Evolutionary conservation across 192 early-diverging fungal genomes (phyloP).

Genomic region (Spizellomyces punctatus): DNA sequence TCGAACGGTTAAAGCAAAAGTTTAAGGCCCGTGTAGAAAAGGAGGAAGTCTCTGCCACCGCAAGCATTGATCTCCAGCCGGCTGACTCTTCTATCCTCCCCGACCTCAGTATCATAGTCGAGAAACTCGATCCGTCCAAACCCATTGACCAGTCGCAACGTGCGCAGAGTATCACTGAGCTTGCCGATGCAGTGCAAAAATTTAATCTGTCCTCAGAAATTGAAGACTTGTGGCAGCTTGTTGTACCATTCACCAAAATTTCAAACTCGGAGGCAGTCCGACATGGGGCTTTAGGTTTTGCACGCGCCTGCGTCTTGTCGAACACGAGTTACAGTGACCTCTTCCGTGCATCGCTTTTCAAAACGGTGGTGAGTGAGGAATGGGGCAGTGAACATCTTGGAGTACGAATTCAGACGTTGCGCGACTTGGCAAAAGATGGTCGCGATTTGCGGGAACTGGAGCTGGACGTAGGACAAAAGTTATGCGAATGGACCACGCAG

Average conservation of each 20-base stretch:
- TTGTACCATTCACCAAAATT: background rate
- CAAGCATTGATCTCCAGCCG: background rate
- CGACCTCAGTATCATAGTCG: background rate
- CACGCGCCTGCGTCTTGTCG: constrained; percentile 14
- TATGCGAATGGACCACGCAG: constrained; percentile 5
- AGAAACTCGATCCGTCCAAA: too few species aligned
- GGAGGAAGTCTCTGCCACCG: background rate
- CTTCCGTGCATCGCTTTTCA: constrained; percentile 12
- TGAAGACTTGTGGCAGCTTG: constrained; percentile 27
- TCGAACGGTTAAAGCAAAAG: constrained; percentile 30
- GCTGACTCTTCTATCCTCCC: background rate
- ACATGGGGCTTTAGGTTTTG: background rate
- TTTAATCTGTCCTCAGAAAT: constrained; percentile 16
- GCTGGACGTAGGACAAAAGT: constrained; percentile 19
- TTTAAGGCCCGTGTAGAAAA: constrained; percentile 17
- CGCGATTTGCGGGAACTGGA: constrained; percentile 38
- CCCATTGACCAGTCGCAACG: background rate
- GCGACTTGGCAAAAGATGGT: constrained; percentile 33
- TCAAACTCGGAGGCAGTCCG: background rate
- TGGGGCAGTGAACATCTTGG: constrained; percentile 10
- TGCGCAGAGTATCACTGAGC: constrained; percentile 1
- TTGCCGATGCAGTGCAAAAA: constrained; percentile 2
- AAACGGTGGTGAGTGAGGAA: constrained; percentile 13
- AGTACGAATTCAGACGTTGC: constrained; percentile 14
- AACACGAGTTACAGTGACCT: background rate